Percentiles rank a stretch among this genome's conserved stretches.
These are phyloP conservation scores for Fusarium dlaminii DNA, from an alignment of 2,329 filamentous ascomycete genomes.

Conservation along the genomic window DNA sequence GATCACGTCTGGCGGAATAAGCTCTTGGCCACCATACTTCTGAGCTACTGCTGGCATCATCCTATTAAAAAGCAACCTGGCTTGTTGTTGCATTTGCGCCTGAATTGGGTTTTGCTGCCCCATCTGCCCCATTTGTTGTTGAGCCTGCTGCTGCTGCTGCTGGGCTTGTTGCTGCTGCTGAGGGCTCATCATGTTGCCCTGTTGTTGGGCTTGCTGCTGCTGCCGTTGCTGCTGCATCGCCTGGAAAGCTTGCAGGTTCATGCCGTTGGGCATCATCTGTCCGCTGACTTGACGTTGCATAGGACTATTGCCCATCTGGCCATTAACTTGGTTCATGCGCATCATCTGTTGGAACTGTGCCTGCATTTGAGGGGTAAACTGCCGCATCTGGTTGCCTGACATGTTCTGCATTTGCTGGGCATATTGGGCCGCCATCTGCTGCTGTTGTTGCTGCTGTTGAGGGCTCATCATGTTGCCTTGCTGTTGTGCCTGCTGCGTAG, in stretches of 20 bases:
- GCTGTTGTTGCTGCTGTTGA: conserved; percentile 54
- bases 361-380: conserved; percentile 49
- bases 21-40: conserved; percentile 54
- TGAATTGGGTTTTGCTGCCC: conserved; percentile 41
- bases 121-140: conserved; percentile 48
- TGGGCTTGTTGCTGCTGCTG: conserved; percentile 48
- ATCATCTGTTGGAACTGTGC: conserved; percentile 51
- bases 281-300: conserved; percentile 47
- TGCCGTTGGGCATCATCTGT: conserved; percentile 55
- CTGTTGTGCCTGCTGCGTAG: conserved; percentile 49
- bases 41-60: conserved; percentile 47
- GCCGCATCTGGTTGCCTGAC: conserved; percentile 47
- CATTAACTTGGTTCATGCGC: conserved; percentile 48
- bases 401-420: conserved; percentile 55
- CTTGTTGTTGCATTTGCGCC: conserved; percentile 47
- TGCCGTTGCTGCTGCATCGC: conserved; percentile 53
- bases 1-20: conserved; percentile 57
- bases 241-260: conserved; percentile 52
- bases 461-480: conserved; percentile 54
- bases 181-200: conserved; percentile 54
- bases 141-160: conserved; percentile 45
- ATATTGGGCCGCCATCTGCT: conserved; percentile 56
- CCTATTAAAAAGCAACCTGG: conserved; percentile 52
- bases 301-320: conserved; percentile 42
- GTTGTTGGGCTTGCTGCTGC: conserved; percentile 47